Conservation (phyloP, 352 stramenopile genomes). For the Phytophthora hibernalis region DNA sequence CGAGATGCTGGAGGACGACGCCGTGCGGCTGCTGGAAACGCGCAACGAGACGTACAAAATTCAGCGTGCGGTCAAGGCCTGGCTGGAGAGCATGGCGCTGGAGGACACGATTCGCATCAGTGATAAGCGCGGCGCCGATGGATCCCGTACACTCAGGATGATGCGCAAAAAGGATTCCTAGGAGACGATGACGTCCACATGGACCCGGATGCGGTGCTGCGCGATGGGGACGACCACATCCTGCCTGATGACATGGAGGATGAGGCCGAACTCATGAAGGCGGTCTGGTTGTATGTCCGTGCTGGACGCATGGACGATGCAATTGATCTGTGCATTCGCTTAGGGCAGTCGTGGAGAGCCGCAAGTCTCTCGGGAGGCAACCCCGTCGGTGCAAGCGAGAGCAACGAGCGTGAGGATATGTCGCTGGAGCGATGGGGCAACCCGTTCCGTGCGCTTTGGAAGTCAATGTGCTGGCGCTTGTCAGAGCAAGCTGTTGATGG, state of each 20-base stretch:
- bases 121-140: slow-evolving; percentile 57
- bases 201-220: slow-evolving; percentile 76
- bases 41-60: slow-evolving; percentile 74
- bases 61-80: slow-evolving; percentile 73
- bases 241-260: slow-evolving; percentile 84
- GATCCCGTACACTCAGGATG: slow-evolving; percentile 70
- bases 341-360: slow-evolving; percentile 81
- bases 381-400: slow-evolving; percentile 62
- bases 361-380: slow-evolving; percentile 76
- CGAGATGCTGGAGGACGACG: slow-evolving; percentile 85
- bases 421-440: slow-evolving; percentile 82
- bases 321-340: slow-evolving; percentile 74
- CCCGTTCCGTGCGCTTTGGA: slow-evolving; percentile 83
- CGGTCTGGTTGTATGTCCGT: slow-evolving; percentile 78
- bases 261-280: slow-evolving; percentile 78
- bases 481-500: slow-evolving; percentile 51
- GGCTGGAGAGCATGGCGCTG: slow-evolving; percentile 84
- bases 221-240: slow-evolving; percentile 68
- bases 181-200: slow-evolving; percentile 46
- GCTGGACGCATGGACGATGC: slow-evolving; percentile 71
- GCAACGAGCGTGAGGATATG: slow-evolving; percentile 54
- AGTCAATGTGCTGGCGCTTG: slow-evolving; percentile 87
- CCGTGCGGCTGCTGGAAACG: slow-evolving; percentile 64
- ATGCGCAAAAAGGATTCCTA: slow-evolving; percentile 58
- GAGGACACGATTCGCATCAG: slow-evolving; percentile 69